Conservation (phyloP, 176 grass and related monocot genomes). For the Phyllostachys edulis region DNA sequence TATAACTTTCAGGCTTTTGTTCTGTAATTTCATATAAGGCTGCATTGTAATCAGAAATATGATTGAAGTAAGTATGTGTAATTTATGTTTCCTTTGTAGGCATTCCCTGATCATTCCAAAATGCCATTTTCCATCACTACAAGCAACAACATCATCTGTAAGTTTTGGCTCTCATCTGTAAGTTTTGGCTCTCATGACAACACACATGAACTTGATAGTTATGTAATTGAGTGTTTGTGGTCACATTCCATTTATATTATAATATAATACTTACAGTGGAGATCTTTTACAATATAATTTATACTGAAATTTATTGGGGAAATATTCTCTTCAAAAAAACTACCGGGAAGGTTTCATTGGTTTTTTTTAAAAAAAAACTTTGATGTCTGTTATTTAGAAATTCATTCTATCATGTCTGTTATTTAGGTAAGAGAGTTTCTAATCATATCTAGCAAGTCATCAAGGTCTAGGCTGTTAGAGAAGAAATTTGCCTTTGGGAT, state of each 20-base stretch:
- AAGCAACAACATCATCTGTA: slow-evolving; percentile 73
- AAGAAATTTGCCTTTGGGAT: not conserved
- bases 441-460: not conserved
- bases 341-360: not conserved
- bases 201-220: not conserved
- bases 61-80: too few relatives aligned
- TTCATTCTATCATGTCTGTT: not conserved
- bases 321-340: not conserved
- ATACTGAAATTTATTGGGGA: not conserved
- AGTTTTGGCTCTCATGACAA: slow-evolving; percentile 27
- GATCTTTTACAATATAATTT: not conserved
- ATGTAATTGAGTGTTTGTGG: not conserved
- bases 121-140: slow-evolving; percentile 62
- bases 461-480: not conserved
- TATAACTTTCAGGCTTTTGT: too few relatives aligned
- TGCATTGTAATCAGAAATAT: too few relatives aligned
- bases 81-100: slow-evolving; percentile 34
- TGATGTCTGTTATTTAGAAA: not conserved
- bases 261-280: not conserved
- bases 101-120: slow-evolving; percentile 89
- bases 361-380: not conserved
- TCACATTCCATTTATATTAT: not conserved
- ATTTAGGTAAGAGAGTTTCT: not conserved
- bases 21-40: too few relatives aligned
- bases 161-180: slow-evolving; percentile 49